phyloP scores from a whole-genome alignment of 176 grass and related monocot genomes.

The Triticum aestivum region IWGSC_CS_RefSeq_v2.1 NC_057810.1:659715443-659715942 shows the following conservation, averaged over 20 bases:
- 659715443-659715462: slow-evolving; percentile 12
- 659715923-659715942: background rate
- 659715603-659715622: slow-evolving; percentile 99
- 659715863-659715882: background rate
- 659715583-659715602: slow-evolving; percentile 94
- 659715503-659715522: slow-evolving; percentile 85
- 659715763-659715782: background rate
- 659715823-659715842: background rate
- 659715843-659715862: too few relatives aligned
- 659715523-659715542: slow-evolving; percentile 95
- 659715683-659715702: slow-evolving; percentile 82
- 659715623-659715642: slow-evolving; percentile 95
- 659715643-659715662: slow-evolving; percentile 92
- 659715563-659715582: slow-evolving; percentile 98
- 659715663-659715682: slow-evolving; percentile 97
- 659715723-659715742: background rate
- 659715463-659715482: slow-evolving; percentile 77
- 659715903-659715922: background rate
- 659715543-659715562: slow-evolving; percentile 94
- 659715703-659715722: background rate
- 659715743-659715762: background rate
- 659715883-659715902: background rate
- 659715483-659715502: slow-evolving; percentile 76
- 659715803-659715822: background rate
- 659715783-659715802: background rate